Percentiles rank a stretch among this genome's conserved stretches.
phyloP scores from a whole-genome alignment of 2,329 filamentous ascomycete genomes.

The Dactylellina drechsleri region DNA sequence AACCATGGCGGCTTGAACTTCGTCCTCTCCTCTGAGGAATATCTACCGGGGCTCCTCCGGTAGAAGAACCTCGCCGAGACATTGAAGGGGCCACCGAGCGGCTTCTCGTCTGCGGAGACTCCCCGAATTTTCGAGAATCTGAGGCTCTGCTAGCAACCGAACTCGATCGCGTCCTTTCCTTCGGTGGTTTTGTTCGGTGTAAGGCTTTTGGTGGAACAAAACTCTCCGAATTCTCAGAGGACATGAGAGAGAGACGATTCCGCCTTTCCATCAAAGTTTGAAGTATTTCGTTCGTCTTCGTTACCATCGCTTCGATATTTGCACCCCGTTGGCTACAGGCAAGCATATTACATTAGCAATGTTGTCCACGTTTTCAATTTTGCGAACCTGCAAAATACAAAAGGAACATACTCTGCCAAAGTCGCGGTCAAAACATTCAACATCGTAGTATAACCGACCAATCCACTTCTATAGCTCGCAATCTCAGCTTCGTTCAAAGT shows the following conservation, averaged over 20 bases:
- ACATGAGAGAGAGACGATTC: conserved; percentile 45
- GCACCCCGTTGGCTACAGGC: conserved; percentile 43
- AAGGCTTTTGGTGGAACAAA: conserved; percentile 7
- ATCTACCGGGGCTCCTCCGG: neutral
- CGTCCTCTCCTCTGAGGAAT: neutral
- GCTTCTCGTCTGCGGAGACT: conserved; percentile 26
- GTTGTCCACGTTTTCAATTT: neutral
- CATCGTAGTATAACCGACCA: conserved; percentile 52
- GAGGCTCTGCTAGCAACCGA: conserved; percentile 18
- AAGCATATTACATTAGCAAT: conserved; percentile 9
- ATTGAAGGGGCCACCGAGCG: conserved; percentile 38
- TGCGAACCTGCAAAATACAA: neutral
- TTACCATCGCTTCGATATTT: conserved; percentile 51
- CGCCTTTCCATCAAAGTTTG: conserved; percentile 45
- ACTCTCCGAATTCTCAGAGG: conserved; percentile 24
- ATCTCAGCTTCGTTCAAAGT: conserved; percentile 51
- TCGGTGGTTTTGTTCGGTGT: conserved; percentile 15
- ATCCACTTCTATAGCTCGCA: conserved; percentile 50
- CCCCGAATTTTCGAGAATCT: conserved; percentile 14
- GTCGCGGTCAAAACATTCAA: conserved; percentile 47
- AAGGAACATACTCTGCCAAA: conserved; percentile 47
- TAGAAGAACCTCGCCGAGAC: conserved; percentile 29
- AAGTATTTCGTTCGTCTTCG: conserved; percentile 52
- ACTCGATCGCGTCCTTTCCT: conserved; percentile 23
- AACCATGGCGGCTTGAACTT: conserved; percentile 12